phyloP scores from a whole-genome alignment of 176 grass and related monocot genomes.

The Metroxylon sagu region DNA sequence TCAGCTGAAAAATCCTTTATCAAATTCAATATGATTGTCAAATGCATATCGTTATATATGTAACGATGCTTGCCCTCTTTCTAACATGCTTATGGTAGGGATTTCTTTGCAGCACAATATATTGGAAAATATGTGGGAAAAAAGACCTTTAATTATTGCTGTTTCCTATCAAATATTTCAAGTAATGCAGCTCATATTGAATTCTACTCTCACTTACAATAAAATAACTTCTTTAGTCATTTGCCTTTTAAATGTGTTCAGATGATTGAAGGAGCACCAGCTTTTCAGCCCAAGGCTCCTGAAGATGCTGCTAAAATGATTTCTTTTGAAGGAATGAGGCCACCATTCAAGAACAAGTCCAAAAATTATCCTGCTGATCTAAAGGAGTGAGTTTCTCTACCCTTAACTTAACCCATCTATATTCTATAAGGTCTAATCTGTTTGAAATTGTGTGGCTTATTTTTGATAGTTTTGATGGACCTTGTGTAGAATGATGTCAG shows the following conservation, averaged over 20 bases:
- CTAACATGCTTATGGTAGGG: too few relatives aligned
- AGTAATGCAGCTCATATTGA: not conserved
- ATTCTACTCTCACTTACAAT: too few relatives aligned
- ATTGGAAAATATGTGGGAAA: too few relatives aligned
- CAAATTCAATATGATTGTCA: too few relatives aligned
- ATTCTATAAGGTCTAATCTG: not conserved
- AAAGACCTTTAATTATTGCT: too few relatives aligned
- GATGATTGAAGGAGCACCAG: conserved; percentile 83
- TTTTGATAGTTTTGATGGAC: too few relatives aligned
- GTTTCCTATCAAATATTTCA: not conserved
- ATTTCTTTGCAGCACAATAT: too few relatives aligned
- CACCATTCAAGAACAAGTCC: conserved; percentile 64
- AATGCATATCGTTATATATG: too few relatives aligned
- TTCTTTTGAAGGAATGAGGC: conserved; percentile 66
- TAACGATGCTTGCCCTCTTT: too few relatives aligned
- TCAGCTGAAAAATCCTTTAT: too few relatives aligned
- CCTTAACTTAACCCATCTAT: not conserved
- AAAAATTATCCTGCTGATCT: conserved; percentile 62
- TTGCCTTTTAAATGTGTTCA: conserved; percentile 17
- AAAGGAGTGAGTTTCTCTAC: conserved; percentile 53
- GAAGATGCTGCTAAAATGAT: conserved; percentile 61
- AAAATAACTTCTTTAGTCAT: too few relatives aligned
- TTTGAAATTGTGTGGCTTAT: conserved; percentile 1
- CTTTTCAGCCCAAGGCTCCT: conserved; percentile 52
- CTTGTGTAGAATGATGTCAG: too few relatives aligned